Percentiles rank a stretch among this genome's conserved stretches.
phyloP scores from a whole-genome alignment of 139 green algal species.

The Monoraphidium neglectum region DNA sequence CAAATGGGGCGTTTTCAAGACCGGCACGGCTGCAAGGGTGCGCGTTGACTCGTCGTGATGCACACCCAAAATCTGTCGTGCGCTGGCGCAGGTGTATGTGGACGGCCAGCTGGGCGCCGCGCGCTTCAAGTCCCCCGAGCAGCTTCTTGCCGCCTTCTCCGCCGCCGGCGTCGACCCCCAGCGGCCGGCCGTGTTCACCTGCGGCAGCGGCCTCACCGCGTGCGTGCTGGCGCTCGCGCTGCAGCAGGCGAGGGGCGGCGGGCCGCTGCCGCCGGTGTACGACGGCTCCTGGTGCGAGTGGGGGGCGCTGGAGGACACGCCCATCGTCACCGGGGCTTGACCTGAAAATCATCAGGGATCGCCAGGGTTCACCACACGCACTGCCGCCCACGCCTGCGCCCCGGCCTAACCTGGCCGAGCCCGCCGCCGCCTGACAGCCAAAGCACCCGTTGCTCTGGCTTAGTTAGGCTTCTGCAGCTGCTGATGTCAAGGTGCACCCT shows the following conservation, averaged over 20 bases:
- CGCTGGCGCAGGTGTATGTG: conserved; percentile 12
- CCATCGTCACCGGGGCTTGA: conserved; percentile 12
- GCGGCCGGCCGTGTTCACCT: conserved; percentile 65
- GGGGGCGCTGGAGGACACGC: conserved; percentile 53
- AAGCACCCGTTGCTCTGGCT: too few species aligned
- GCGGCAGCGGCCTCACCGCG: conserved; percentile 92
- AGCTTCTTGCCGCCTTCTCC: conserved; percentile 66
- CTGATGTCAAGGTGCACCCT: too few species aligned
- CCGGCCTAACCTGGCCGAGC: too few species aligned
- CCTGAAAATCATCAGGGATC: too few species aligned
- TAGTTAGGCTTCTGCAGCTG: too few species aligned
- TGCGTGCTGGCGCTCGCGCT: conserved; percentile 86
- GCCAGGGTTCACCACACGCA: too few species aligned
- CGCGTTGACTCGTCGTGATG: too few species aligned
- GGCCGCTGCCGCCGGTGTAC: conserved; percentile 76
- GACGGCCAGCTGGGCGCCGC: conserved; percentile 1
- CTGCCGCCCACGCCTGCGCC: too few species aligned
- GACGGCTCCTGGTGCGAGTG: conserved; percentile 98
- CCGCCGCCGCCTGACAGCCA: too few species aligned
- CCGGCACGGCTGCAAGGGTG: too few species aligned
- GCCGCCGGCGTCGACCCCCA: conserved; percentile 65
- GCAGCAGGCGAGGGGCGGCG: conserved; percentile 23
- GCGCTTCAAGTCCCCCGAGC: conserved; percentile 49
- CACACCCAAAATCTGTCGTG: not conserved
- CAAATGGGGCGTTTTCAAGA: not conserved